Conservation (phyloP, 1,284 basidiomycete species). For the Trichosporon faecale region DNA sequence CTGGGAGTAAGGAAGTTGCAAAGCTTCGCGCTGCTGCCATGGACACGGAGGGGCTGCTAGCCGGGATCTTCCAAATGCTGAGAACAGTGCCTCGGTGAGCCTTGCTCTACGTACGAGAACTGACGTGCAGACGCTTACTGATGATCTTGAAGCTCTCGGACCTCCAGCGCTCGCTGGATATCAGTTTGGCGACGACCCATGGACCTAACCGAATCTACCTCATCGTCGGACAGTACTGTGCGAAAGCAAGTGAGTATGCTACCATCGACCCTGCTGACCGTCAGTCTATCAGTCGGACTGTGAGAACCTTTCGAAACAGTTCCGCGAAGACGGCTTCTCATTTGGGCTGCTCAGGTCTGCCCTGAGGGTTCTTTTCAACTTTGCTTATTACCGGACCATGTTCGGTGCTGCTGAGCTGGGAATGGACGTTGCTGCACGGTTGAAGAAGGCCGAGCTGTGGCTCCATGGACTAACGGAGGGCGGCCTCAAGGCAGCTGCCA, state of each 20-base stretch:
- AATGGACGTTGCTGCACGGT: conserved; percentile 66
- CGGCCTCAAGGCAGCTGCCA: conserved; percentile 38
- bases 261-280: background rate
- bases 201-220: conserved; percentile 78
- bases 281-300: conserved; percentile 80
- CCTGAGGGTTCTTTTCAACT: conserved; percentile 25
- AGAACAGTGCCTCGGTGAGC: conserved; percentile 72
- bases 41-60: conserved; percentile 71
- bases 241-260: conserved; percentile 46
- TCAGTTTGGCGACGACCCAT: conserved; percentile 58
- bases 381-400: conserved; percentile 38
- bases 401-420: conserved; percentile 43
- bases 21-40: conserved; percentile 63
- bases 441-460: conserved; percentile 66
- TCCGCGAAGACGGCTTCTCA: conserved; percentile 27
- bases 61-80: conserved; percentile 79
- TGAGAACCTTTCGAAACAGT: conserved; percentile 21
- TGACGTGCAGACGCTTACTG: conserved; percentile 39
- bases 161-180: conserved; percentile 63
- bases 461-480: conserved; percentile 47
- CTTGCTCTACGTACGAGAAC: background rate
- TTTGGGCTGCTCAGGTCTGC: conserved; percentile 24
- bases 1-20: conserved; percentile 68
- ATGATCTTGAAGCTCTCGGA: conserved; percentile 57
- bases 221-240: conserved; percentile 87